Evolutionary conservation across 257 asterid species (phyloP).

Genomic region (Nicotiana noctiflora): DNA sequence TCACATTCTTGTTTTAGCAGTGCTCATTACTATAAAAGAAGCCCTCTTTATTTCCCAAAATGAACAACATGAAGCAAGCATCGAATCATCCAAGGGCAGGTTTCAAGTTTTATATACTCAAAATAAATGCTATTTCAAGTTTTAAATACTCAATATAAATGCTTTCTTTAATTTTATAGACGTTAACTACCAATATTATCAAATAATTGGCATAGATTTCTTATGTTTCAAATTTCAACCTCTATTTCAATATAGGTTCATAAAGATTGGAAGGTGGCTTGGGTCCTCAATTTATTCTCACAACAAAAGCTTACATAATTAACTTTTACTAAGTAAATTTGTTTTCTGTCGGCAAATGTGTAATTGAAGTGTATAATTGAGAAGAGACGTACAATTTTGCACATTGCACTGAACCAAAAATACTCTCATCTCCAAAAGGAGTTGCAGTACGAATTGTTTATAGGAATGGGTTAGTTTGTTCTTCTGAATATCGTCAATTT

Average conservation of each 20-base stretch:
- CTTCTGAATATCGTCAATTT: not conserved
- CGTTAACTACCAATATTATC: not conserved
- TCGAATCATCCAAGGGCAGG: no score
- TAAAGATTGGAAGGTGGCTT: conserved; percentile 1
- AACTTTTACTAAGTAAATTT: not conserved
- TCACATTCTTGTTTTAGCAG: no score
- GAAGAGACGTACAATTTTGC: not conserved
- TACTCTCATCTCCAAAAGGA: not conserved
- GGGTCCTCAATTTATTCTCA: not conserved
- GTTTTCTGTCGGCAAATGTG: not conserved
- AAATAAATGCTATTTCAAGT: not conserved
- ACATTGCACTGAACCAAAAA: not conserved
- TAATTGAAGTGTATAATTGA: not conserved
- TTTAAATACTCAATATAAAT: not conserved
- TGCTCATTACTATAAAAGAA: no score
- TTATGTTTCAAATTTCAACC: not conserved
- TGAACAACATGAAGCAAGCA: no score
- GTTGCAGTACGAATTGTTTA: not conserved
- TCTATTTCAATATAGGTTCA: not conserved
- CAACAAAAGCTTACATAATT: not conserved
- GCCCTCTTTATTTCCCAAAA: no score
- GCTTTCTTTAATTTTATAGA: not conserved
- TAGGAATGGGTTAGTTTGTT: not conserved
- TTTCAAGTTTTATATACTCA: not conserved
- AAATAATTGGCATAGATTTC: not conserved